Base-by-base conservation (phyloP, 441 rosid genomes). In the Rhodomyrtus psidioides region DNA sequence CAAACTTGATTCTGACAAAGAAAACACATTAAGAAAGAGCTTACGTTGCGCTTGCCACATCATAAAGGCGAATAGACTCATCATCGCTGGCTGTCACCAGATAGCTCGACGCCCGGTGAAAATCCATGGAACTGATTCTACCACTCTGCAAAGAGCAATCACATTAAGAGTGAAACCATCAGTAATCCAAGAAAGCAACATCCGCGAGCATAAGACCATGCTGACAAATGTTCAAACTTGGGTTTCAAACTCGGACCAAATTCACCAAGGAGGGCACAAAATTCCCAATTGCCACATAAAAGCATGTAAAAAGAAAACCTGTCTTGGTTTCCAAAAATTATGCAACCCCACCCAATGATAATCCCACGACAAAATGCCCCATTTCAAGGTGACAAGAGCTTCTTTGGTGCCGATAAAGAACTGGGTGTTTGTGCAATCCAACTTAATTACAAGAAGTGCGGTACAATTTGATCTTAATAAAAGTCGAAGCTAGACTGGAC, bases 31-130 rank as follows among this genome's bases (percentile, higher is more conserved):
- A 53, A 21, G 10, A 82, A 49, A 44, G 62, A 44, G 87, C 95
- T 89, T 89, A 97, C 97, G 97, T 92, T 30, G 98, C 98, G 85
- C 82, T 89, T 17, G 96, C 84, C 86, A 97, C 98, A 89, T 97
- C 99, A 53, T 97, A 96, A 27, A 97, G 95, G 83, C 98, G 99
- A 86, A 97, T 95, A 5, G 98, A 95, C 89, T 97, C 99, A 87
- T 97, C 99, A 85, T 95, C 98, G 83, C 99, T 96, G 55, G 98
- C 99, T 83, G 98, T 97, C 83, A 97, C 98, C 91, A 97, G 88
- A 89, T 93, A 95, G 86, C 90, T 94, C 8, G 97, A 94, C 2
- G 95, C 86, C 90, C 93, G 96, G 89, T 96, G 98, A 85, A 97
- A 96, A 88, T 97, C 98, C 93, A 97, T 93, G 21, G 98, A 97